A percentile compares a stretch with the other conserved stretches of the same genome.
These are phyloP conservation scores for Hippophae gyantsensis DNA, from an alignment of 306 rosid species.

Conservation along the genomic window DNA sequence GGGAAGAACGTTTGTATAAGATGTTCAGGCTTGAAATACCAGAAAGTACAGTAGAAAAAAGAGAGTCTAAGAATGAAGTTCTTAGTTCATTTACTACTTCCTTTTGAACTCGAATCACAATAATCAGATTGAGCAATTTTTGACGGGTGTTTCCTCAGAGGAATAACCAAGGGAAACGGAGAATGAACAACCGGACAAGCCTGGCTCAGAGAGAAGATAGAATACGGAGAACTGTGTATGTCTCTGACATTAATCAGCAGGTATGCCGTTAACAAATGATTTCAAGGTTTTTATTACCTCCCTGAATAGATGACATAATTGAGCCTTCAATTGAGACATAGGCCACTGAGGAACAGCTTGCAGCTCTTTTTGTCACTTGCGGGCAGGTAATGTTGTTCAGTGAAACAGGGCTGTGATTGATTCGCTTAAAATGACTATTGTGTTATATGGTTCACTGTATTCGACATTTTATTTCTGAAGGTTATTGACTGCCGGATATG, in stretches of 20 bases:
- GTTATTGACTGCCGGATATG: slow-evolving; percentile 41
- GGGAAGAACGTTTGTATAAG: no score
- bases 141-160: slow-evolving; percentile 18
- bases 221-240: slow-evolving; percentile 37
- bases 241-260: slow-evolving; percentile 42
- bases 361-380: slow-evolving; percentile 29
- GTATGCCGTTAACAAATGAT: slow-evolving; percentile 5
- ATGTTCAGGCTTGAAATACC: no score
- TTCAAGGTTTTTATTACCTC: neutral
- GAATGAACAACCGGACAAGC: slow-evolving; percentile 33
- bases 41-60: neutral
- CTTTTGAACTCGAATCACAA: neutral
- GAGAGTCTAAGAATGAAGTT: no score
- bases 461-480: slow-evolving; percentile 7
- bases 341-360: slow-evolving; percentile 42
- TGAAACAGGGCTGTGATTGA: neutral
- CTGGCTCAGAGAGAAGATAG: slow-evolving; percentile 34
- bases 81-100: neutral
- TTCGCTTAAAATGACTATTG: neutral
- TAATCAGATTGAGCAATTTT: neutral
- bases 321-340: neutral
- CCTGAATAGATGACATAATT: slow-evolving; percentile 8
- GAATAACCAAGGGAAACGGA: slow-evolving; percentile 31
- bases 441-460: neutral
- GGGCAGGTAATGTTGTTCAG: slow-evolving; percentile 26